phyloP scores from a whole-genome alignment of 2,329 filamentous ascomycete species.

The Stemphylium lycopersici region DNA sequence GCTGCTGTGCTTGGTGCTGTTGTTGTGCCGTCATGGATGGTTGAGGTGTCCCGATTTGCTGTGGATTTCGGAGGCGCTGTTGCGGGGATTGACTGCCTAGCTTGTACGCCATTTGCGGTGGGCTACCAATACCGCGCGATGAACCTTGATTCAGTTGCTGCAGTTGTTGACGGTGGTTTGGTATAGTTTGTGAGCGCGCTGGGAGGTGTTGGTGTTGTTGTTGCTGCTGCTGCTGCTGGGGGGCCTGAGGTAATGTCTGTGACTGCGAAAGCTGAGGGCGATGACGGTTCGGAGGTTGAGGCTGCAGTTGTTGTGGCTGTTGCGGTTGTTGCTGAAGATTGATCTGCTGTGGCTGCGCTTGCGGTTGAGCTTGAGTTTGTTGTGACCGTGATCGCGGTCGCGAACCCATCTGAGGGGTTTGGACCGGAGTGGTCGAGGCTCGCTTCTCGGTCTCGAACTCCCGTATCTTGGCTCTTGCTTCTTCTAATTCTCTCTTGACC shows the following conservation, averaged over 20 bases:
- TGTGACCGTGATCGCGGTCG: slow-evolving; percentile 21
- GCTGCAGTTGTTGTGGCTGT: slow-evolving; percentile 13
- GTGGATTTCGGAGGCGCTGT: slow-evolving; percentile 19
- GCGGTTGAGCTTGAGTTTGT: slow-evolving; percentile 16
- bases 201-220: slow-evolving; percentile 21
- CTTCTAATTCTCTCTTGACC: slow-evolving; percentile 45
- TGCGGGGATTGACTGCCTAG: slow-evolving; percentile 27
- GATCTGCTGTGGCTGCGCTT: slow-evolving; percentile 18
- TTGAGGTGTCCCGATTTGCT: slow-evolving; percentile 25
- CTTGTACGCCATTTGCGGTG: slow-evolving; percentile 29
- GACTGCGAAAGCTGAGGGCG: slow-evolving; percentile 16
- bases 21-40: slow-evolving; percentile 17
- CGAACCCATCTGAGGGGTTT: slow-evolving; percentile 29
- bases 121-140: slow-evolving; percentile 16
- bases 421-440: slow-evolving; percentile 33
- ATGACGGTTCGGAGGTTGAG: slow-evolving; percentile 16
- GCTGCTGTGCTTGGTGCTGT: slow-evolving; percentile 23
- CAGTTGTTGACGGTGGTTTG: slow-evolving; percentile 31
- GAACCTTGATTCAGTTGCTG: slow-evolving; percentile 30
- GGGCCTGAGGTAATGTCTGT: slow-evolving; percentile 11
- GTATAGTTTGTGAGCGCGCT: slow-evolving; percentile 12
- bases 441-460: slow-evolving; percentile 43
- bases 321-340: slow-evolving; percentile 24
- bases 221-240: slow-evolving; percentile 22
- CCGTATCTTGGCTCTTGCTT: slow-evolving; percentile 45